Percentiles rank a stretch among this genome's conserved stretches.
phyloP scores from a whole-genome alignment of 108 stramenopile genomes.

The Fragilariopsis cylindrus region DNA sequence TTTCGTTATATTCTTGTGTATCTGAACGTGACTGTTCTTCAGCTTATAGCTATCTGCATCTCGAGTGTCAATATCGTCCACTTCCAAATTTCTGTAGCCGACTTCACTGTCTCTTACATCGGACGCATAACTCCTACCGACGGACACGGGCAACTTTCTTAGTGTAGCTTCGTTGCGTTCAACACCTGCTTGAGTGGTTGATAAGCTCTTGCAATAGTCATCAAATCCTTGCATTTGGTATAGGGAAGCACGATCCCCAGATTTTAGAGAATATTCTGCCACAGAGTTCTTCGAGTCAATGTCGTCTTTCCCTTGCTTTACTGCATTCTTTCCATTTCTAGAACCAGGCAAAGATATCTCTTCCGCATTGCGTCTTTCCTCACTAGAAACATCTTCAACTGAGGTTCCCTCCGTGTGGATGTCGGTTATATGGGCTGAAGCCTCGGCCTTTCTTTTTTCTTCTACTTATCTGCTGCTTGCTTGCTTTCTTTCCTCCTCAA shows the following conservation, averaged over 20 bases:
- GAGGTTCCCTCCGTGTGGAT: too few relatives aligned
- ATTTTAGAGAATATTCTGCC: background rate
- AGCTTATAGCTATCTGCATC: background rate
- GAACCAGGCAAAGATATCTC: too few relatives aligned
- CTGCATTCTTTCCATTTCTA: too few relatives aligned
- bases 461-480: background rate
- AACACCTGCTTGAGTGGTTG: background rate
- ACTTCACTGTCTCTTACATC: too few relatives aligned
- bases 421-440: too few relatives aligned
- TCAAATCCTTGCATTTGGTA: constrained; percentile 19
- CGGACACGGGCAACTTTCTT: background rate
- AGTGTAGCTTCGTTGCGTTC: background rate
- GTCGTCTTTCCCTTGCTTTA: too few relatives aligned
- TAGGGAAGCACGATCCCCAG: constrained; percentile 10
- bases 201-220: constrained; percentile 13
- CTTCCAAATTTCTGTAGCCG: background rate
- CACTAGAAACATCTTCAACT: too few relatives aligned
- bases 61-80: background rate
- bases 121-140: too few relatives aligned
- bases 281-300: too few relatives aligned
- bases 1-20: background rate
- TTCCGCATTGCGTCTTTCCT: too few relatives aligned
- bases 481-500: constrained; percentile 5
- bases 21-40: background rate
- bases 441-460: background rate